Conservation (phyloP, 768 basidiomycete species). For the Termitomyces sp. region DNA sequence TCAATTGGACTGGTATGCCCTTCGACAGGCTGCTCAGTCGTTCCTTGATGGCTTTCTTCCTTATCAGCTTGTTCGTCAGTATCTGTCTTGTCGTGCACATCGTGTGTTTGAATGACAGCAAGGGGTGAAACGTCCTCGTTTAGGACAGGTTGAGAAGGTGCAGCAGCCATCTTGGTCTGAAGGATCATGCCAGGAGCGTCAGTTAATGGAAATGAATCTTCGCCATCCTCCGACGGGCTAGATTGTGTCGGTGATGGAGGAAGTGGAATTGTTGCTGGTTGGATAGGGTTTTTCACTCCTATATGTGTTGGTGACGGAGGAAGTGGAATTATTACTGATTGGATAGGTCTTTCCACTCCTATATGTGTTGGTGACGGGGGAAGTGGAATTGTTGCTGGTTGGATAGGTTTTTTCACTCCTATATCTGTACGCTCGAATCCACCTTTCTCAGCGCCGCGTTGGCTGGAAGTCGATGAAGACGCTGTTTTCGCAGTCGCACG, state of each 20-base stretch:
- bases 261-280: constrained; percentile 27
- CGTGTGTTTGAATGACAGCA: background rate
- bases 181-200: background rate
- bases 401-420: constrained; percentile 14
- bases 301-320: constrained; percentile 26
- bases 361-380: constrained; percentile 26
- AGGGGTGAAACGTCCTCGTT: background rate
- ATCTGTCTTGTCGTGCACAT: background rate
- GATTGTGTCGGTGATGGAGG: constrained; percentile 27
- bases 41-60: background rate
- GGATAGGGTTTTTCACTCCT: constrained; percentile 13
- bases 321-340: constrained; percentile 27
- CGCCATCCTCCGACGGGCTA: background rate
- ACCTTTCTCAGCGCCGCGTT: background rate
- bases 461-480: background rate
- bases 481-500: constrained; percentile 1
- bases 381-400: constrained; percentile 28
- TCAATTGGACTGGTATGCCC: background rate
- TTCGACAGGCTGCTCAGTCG: background rate
- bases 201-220: background rate
- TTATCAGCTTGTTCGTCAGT: background rate
- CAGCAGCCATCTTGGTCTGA: background rate
- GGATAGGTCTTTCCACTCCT: constrained; percentile 13
- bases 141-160: background rate
- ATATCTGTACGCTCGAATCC: constrained; percentile 3